A percentile compares a stretch with the other conserved stretches of the same genome.
phyloP scores from a whole-genome alignment of 2,329 filamentous ascomycete genomes.

The Aspergillus novoparasiticus region DNA sequence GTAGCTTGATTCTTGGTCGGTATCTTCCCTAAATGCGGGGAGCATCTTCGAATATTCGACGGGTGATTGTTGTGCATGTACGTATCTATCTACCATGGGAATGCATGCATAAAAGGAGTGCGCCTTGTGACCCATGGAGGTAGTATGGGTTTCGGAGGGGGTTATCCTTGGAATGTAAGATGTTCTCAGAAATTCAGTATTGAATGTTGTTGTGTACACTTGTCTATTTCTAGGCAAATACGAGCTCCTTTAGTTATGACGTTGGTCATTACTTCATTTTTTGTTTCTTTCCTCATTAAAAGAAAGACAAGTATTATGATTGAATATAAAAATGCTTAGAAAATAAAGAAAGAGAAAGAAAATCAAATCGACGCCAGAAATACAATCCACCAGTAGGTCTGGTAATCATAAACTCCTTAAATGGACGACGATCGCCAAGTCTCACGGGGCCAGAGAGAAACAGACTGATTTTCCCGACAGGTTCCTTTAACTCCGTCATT shows the following conservation, averaged over 20 bases:
- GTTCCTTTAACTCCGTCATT: constrained; percentile 11
- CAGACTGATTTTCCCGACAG: constrained; percentile 22
- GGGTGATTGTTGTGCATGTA: neutral
- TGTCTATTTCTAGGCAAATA: neutral
- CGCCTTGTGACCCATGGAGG: neutral
- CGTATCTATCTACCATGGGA: neutral
- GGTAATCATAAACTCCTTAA: neutral
- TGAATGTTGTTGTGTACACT: neutral
- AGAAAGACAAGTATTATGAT: neutral
- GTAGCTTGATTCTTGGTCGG: neutral
- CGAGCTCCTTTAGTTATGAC: neutral
- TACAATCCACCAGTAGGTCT: neutral
- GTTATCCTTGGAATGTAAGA: neutral
- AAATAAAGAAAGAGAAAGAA: neutral
- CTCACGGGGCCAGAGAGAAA: constrained; percentile 11
- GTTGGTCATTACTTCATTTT: neutral
- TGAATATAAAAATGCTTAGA: neutral
- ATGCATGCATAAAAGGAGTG: neutral
- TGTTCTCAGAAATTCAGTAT: neutral
- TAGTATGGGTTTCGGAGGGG: neutral
- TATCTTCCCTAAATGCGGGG: neutral
- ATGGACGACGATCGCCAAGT: constrained; percentile 19
- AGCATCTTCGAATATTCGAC: neutral
- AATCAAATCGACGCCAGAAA: constrained; percentile 1
- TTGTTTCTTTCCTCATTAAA: neutral